A percentile compares a stretch with the other conserved stretches of the same genome.
Conservation (phyloP, 805 yeast species). For the Candida coleopterorum region DNA sequence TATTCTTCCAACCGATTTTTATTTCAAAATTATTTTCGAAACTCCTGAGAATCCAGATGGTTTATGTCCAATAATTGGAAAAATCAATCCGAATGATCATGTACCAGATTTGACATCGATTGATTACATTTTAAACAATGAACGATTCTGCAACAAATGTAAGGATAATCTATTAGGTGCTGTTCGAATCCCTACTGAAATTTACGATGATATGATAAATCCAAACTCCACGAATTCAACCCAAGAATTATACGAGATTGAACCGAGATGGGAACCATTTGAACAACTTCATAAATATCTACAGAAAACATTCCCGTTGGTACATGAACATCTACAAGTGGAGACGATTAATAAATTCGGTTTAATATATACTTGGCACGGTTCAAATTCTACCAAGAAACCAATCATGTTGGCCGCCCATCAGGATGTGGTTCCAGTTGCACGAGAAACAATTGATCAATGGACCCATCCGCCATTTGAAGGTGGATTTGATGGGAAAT, state of each 20-base stretch:
- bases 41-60: conserved; percentile 21
- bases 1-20: no score
- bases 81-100: conserved; percentile 22
- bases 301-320: conserved; percentile 28
- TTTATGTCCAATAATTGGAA: conserved; percentile 32
- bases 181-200: conserved; percentile 28
- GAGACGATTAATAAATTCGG: conserved; percentile 32
- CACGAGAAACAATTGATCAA: conserved; percentile 30
- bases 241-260: conserved; percentile 23
- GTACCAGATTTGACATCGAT: conserved; percentile 19
- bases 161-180: conserved; percentile 22
- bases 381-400: conserved; percentile 21
- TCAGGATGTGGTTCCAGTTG: conserved; percentile 41
- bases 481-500: conserved; percentile 30
- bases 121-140: conserved; percentile 22
- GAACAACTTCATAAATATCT: conserved; percentile 27
- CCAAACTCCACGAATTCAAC: conserved; percentile 21
- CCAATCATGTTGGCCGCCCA: conserved; percentile 38
- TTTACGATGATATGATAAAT: conserved; percentile 26
- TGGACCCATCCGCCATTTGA: conserved; percentile 37
- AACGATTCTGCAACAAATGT: conserved; percentile 19
- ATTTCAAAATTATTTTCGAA: not conserved
- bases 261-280: conserved; percentile 22
- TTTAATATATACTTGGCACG: conserved; percentile 37
- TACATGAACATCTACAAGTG: conserved; percentile 27